These are phyloP conservation scores for Aspergillus novofumigatus DNA, from an alignment of 2,329 filamentous ascomycete species.

Conservation along the genomic window DNA sequence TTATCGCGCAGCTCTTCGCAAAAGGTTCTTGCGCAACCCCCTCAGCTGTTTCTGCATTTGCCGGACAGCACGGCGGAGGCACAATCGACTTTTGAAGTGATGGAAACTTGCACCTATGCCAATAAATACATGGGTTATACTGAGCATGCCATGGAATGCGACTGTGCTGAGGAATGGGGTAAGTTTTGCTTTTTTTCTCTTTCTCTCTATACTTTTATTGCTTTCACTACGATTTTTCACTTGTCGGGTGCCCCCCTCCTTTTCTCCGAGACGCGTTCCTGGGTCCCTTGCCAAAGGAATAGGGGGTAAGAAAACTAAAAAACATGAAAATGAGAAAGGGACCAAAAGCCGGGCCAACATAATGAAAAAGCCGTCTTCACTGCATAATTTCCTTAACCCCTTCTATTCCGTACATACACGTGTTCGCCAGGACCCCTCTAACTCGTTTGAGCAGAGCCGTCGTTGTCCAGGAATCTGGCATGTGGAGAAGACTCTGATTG, in stretches of 20 bases:
- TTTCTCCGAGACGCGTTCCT: neutral
- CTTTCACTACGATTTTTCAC: neutral
- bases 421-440: constrained; percentile 2
- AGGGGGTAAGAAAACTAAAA: neutral
- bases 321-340: neutral
- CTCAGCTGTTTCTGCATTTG: constrained; percentile 67
- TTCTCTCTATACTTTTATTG: constrained; percentile 20
- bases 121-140: constrained; percentile 88
- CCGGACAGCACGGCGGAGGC: constrained; percentile 77
- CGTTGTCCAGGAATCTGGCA: constrained; percentile 63
- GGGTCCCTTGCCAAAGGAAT: neutral
- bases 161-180: constrained; percentile 95
- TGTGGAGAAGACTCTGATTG: constrained; percentile 97
- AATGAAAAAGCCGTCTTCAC: neutral
- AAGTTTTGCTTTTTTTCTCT: constrained; percentile 42
- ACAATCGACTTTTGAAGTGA: constrained; percentile 70
- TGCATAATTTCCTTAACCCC: neutral
- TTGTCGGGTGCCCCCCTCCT: neutral
- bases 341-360: neutral
- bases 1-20: constrained; percentile 69
- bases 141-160: constrained; percentile 90
- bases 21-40: constrained; percentile 60
- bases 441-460: constrained; percentile 46
- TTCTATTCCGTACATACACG: neutral
- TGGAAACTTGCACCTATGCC: constrained; percentile 82